Percentiles rank a stretch among this genome's conserved stretches.
Evolutionary conservation across 176 grass and related monocot species (phyloP).

Genomic region (Elymus sibiricus): DNA sequence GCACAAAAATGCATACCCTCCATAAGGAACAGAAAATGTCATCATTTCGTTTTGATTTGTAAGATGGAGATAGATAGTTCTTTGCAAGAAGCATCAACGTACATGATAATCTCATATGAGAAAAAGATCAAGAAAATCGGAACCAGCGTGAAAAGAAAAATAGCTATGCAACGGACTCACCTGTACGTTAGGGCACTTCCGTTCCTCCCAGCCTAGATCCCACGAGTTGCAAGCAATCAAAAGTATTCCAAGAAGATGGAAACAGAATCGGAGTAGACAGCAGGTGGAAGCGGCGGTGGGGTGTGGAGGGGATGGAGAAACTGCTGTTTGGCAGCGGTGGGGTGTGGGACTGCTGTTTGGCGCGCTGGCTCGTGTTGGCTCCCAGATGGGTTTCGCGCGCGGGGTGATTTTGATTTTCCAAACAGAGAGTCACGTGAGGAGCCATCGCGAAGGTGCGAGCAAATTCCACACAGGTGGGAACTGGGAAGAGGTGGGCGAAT

Average conservation of each 20-base stretch:
- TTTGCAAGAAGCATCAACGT: background rate
- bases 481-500: background rate
- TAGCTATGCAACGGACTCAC: background rate
- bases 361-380: background rate
- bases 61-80: background rate
- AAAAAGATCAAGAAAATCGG: background rate
- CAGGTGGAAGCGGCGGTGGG: background rate
- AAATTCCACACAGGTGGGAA: background rate
- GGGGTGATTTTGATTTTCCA: too few relatives aligned
- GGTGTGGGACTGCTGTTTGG: background rate
- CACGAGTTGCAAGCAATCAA: background rate
- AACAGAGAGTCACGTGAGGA: background rate
- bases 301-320: background rate
- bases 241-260: background rate
- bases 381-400: too few relatives aligned
- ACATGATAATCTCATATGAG: background rate
- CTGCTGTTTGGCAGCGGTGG: background rate
- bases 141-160: background rate
- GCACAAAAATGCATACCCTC: background rate
- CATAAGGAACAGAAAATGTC: background rate
- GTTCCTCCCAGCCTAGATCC: background rate
- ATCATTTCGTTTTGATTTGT: background rate
- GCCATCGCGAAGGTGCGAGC: background rate
- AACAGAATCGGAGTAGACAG: background rate
- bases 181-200: background rate